Evolutionary conservation across 78 protist species (phyloP).

Genomic region (Planoprotostelium fungivorum): DNA sequence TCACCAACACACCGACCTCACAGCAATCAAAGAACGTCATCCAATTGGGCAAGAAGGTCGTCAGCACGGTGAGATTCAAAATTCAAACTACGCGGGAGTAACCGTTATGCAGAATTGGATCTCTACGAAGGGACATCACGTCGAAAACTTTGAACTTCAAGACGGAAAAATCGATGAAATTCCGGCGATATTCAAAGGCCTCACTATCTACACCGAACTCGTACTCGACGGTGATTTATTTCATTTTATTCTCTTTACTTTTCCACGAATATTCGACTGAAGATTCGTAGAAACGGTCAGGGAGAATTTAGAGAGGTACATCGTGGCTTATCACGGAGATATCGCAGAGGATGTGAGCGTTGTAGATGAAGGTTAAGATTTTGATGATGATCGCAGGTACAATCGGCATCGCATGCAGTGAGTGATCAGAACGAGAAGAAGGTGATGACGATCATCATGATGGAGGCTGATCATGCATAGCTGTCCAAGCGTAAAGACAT

Average conservation of each 20-base stretch:
- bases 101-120: neutral
- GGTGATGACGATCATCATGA: neutral
- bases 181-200: neutral
- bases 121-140: neutral
- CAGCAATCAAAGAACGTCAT: neutral
- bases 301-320: constrained; percentile 44
- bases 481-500: neutral
- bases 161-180: neutral
- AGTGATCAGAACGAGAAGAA: neutral
- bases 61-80: neutral
- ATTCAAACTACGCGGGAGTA: neutral
- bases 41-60: neutral
- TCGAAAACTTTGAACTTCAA: neutral
- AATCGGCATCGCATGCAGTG: neutral
- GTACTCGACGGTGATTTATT: neutral
- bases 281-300: constrained; percentile 14
- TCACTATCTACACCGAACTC: neutral
- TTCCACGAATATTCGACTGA: constrained; percentile 5
- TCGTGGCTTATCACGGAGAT: constrained; percentile 28
- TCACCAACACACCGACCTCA: neutral
- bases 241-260: constrained; percentile 6
- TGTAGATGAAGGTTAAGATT: neutral
- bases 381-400: neutral
- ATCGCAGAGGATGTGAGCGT: neutral
- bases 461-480: neutral